phyloP scores from a whole-genome alignment of 306 rosid species.

The Lablab purpureus region DNA sequence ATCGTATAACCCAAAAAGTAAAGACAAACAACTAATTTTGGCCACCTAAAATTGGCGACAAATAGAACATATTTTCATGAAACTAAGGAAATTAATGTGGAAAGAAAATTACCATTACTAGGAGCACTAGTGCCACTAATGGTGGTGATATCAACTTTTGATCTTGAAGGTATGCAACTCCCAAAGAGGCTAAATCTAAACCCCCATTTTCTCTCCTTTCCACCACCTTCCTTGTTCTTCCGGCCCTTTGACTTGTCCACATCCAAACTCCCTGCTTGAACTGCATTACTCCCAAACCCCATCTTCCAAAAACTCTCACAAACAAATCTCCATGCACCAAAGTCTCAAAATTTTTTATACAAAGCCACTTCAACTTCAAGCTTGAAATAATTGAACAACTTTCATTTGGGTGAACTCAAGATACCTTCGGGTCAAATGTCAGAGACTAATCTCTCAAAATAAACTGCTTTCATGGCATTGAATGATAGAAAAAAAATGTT shows the following conservation, averaged over 20 bases:
- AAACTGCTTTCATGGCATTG: background rate
- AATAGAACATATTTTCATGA: constrained; percentile 34
- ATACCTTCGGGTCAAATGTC: background rate
- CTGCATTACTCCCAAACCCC: constrained; percentile 73
- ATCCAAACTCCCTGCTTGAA: constrained; percentile 71
- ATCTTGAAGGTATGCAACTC: constrained; percentile 81
- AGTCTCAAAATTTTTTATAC: constrained; percentile 35
- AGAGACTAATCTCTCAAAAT: constrained; percentile 11
- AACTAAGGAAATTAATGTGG: constrained; percentile 18
- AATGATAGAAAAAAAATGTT: constrained; percentile 2
- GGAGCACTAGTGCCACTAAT: constrained; percentile 61
- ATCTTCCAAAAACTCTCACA: constrained; percentile 55
- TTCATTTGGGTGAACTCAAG: background rate
- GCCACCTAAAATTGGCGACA: constrained; percentile 33
- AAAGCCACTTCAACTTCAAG: background rate
- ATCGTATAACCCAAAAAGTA: background rate
- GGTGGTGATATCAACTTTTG: constrained; percentile 84
- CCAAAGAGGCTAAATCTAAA: constrained; percentile 68
- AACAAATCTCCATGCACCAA: constrained; percentile 44
- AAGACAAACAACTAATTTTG: constrained; percentile 6
- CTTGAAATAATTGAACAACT: constrained; percentile 36
- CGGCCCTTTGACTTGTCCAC: constrained; percentile 63
- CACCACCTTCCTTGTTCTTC: constrained; percentile 55
- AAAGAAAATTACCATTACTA: constrained; percentile 64
- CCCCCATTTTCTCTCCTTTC: constrained; percentile 71